Base-by-base conservation (phyloP, 73 alveolate species). In the Uronychia setigera region DNA sequence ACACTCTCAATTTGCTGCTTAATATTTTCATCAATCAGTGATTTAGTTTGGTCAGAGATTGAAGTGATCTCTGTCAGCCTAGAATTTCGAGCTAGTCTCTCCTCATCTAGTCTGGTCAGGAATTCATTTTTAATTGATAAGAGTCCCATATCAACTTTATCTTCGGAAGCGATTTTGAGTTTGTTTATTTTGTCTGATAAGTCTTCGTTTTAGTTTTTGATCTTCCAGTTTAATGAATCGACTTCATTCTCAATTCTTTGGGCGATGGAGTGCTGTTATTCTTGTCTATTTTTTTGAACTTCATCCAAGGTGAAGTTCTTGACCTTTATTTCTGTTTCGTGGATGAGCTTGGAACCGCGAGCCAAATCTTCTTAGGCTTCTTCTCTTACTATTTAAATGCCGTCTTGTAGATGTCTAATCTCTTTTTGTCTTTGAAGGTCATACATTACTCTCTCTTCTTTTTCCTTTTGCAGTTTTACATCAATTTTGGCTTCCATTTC, bases 11-110 rank as follows among this genome's bases (percentile, higher is more conserved):
- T 75, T 76, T 91, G 88, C 34, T 91, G 60, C 31, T 79, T 83
- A 60, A 91, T 86, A 32, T 86, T 92, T 86, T 91, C 96, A 74
- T 91, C 86, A 0, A 86, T 32, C 35, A 91, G 78, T 29, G 74
- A 33, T 60, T 91, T 91, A 28, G 75, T 91, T 0, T 91, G 35
- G 14, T 91, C 96, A 60, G 81, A 81, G 5, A 32, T 26, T 76
- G 28, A 5, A 5, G 81, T 28, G 29, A 76, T 28, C 31, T 76
- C 81, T 26, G 28, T 33, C 14, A 82, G 46, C 58, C 84, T 80
- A 33, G 87, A 19, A 77, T 81, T 84, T 19, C 77, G 58, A 29
- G 31, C 74, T 19, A 76, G 19, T 35, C 85, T 9, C 80, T 88
- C 94, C 31, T 88, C 94, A 34, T 60, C 57, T 27, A 81, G 58